phyloP scores from a whole-genome alignment of 768 basidiomycete genomes.

The Sarcodon aspratus region DNA sequence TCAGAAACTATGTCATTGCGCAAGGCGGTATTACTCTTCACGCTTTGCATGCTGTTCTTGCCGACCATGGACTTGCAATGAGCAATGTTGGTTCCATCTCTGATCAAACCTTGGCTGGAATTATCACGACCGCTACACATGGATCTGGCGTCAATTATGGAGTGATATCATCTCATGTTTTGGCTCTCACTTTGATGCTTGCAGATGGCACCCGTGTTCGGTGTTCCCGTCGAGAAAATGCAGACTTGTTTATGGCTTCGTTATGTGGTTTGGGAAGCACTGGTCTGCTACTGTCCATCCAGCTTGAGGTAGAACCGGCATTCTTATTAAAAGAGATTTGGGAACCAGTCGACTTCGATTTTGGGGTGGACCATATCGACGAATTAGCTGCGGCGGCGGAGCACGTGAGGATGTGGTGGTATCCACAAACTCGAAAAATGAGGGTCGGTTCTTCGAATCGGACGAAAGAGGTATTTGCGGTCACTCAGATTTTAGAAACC shows the following conservation, averaged over 20 bases:
- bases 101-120: slow-evolving; percentile 88
- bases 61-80: slow-evolving; percentile 65
- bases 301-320: slow-evolving; percentile 68
- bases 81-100: slow-evolving; percentile 92
- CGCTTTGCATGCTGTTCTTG: slow-evolving; percentile 59
- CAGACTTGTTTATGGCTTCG: slow-evolving; percentile 81
- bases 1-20: slow-evolving; percentile 54
- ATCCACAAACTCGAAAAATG: slow-evolving; percentile 64
- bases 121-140: slow-evolving; percentile 91
- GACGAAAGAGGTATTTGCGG: slow-evolving; percentile 55
- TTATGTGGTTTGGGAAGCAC: slow-evolving; percentile 88
- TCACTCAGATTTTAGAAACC: background rate
- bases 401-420: slow-evolving; percentile 96
- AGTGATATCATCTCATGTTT: slow-evolving; percentile 75
- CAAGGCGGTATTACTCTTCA: slow-evolving; percentile 75
- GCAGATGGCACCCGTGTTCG: slow-evolving; percentile 62
- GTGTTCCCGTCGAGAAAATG: slow-evolving; percentile 50
- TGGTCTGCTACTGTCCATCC: slow-evolving; percentile 74
- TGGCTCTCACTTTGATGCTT: slow-evolving; percentile 62
- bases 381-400: slow-evolving; percentile 51
- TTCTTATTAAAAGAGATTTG: slow-evolving; percentile 74
- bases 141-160: slow-evolving; percentile 75
- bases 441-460: slow-evolving; percentile 67
- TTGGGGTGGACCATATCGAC: slow-evolving; percentile 48
- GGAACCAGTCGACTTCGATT: slow-evolving; percentile 47